Percentiles rank a stretch among this genome's conserved stretches.
These are phyloP conservation scores for Phytophthora pseudosyringae DNA, from an alignment of 352 stramenopile species.

Conservation along the genomic window DNA sequence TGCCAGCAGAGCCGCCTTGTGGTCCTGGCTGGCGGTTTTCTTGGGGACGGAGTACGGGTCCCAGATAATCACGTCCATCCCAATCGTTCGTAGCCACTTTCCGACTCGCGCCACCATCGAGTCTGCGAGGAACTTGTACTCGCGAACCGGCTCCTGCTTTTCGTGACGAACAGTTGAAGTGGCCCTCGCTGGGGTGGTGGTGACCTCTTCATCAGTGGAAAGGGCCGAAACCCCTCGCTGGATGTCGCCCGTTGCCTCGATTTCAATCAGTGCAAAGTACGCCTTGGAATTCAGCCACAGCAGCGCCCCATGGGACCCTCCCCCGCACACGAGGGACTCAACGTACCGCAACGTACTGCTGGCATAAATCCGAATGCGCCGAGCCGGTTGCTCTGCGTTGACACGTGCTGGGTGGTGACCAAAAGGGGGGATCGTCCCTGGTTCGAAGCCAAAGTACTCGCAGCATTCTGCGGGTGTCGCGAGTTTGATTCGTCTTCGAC, in stretches of 20 bases:
- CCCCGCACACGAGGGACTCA: conserved; percentile 52
- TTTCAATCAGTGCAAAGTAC: conserved; percentile 51
- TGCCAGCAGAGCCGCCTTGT: conserved; percentile 55
- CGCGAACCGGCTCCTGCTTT: conserved; percentile 8
- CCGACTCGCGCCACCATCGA: conserved; percentile 79
- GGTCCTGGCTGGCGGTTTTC: conserved; percentile 40
- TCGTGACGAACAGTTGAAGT: not conserved
- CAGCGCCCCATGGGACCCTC: conserved; percentile 50
- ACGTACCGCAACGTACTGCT: conserved; percentile 45
- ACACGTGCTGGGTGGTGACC: conserved; percentile 34
- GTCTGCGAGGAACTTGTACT: conserved; percentile 78
- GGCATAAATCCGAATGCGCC: conserved; percentile 44
- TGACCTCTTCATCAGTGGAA: not conserved
- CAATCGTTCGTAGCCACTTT: conserved; percentile 79
- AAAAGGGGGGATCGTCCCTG: conserved; percentile 71
- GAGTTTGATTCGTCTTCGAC: conserved; percentile 72
- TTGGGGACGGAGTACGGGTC: conserved; percentile 44
- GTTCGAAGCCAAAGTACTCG: conserved; percentile 65
- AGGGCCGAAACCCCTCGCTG: conserved; percentile 25
- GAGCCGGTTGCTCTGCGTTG: conserved; percentile 1
- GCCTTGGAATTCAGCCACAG: conserved; percentile 46
- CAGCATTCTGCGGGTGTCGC: conserved; percentile 64
- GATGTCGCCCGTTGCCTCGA: conserved; percentile 49
- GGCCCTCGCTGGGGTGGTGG: not conserved
- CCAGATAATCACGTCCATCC: conserved; percentile 79